Evolutionary conservation across 1,139 yeast genomes (phyloP).

Genomic region (Blastobotrys capitulatus): DNA sequence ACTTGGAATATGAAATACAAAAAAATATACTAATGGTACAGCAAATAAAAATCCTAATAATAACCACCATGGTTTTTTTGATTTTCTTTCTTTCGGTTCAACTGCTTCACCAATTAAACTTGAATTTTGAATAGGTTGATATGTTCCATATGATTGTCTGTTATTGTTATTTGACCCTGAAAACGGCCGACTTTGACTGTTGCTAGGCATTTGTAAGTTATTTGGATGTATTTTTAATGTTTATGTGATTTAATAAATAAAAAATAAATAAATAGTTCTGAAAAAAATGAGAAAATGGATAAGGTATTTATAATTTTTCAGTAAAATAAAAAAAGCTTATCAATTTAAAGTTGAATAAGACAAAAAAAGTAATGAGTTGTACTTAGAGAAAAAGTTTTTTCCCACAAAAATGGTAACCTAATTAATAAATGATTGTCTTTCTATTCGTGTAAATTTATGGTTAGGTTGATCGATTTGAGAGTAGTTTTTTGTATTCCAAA

Average conservation of each 20-base stretch:
- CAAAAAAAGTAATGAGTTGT: neutral
- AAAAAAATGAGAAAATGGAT: neutral
- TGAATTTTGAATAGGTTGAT: conserved; percentile 8
- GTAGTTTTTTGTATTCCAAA: neutral
- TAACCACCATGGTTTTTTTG: conserved; percentile 5
- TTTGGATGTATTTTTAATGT: neutral
- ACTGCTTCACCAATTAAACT: neutral
- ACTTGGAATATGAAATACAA: conserved; percentile 19
- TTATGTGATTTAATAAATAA: neutral
- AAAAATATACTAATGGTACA: conserved; percentile 17
- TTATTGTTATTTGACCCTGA: neutral
- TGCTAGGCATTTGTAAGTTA: neutral
- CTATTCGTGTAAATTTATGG: neutral
- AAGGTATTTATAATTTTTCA: neutral
- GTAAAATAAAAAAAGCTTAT: no score
- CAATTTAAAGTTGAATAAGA: no score
- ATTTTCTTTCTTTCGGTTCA: neutral
- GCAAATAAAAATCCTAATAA: neutral
- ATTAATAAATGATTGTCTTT: neutral
- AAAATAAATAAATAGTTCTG: neutral
- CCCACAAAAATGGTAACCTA: neutral
- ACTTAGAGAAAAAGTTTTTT: no score
- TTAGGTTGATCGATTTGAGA: neutral
- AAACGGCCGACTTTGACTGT: conserved; percentile 3
- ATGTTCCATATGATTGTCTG: conserved; percentile 8